Conservation (phyloP, 768 basidiomycete genomes). For the Mycena sanguinolenta region DNA sequence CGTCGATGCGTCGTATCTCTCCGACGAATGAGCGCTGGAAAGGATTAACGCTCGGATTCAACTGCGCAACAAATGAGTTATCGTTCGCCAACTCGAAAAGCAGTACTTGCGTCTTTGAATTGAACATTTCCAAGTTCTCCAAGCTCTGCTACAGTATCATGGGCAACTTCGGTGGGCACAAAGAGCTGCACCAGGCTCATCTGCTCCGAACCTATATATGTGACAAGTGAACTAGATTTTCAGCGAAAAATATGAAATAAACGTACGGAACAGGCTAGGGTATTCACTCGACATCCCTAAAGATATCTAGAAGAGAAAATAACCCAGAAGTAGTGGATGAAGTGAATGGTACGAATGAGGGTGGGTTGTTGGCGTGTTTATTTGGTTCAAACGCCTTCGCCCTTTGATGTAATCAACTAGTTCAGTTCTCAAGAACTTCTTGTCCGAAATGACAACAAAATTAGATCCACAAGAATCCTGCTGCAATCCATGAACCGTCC, state of each 20-base stretch:
- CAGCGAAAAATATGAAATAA: not conserved
- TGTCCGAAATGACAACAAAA: no score
- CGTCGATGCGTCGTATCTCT: constrained; percentile 94
- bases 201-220: constrained; percentile 85
- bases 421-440: no score
- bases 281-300: constrained; percentile 81
- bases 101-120: constrained; percentile 89
- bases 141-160: constrained; percentile 95
- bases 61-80: constrained; percentile 56
- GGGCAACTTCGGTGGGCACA: constrained; percentile 96
- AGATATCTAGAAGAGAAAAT: constrained; percentile 6
- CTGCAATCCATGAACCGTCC: no score
- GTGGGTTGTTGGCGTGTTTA: constrained; percentile 7
- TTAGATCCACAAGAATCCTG: no score
- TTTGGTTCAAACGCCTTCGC: no score
- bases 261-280: constrained; percentile 87
- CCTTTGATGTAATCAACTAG: no score
- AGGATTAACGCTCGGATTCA: constrained; percentile 95
- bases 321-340: constrained; percentile 13
- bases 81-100: not conserved
- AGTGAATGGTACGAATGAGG: constrained; percentile 18
- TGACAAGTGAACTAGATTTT: constrained; percentile 32
- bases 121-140: constrained; percentile 96
- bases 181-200: constrained; percentile 99
- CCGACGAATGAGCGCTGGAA: constrained; percentile 99